These are phyloP conservation scores for Saccharomyces cerevisiae DNA, from an alignment of 805 yeast genomes.

Conservation along the genomic window DNA sequence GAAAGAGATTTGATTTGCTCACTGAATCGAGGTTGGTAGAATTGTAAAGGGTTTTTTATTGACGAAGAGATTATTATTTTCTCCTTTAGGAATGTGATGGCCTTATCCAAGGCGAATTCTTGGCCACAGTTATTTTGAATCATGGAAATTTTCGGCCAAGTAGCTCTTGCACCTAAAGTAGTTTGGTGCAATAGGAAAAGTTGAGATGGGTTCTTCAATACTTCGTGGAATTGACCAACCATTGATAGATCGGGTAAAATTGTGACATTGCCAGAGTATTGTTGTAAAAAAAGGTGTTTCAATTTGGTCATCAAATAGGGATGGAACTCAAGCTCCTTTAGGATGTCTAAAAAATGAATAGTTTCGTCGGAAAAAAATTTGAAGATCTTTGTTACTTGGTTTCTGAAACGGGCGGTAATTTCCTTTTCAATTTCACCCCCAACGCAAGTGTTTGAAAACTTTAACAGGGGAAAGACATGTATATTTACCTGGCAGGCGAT, in stretches of 20 bases:
- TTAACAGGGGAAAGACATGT: slow-evolving; percentile 84
- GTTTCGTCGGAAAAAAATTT: slow-evolving; percentile 60
- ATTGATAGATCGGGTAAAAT: slow-evolving; percentile 70
- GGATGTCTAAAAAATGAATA: slow-evolving; percentile 65
- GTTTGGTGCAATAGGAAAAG: slow-evolving; percentile 57
- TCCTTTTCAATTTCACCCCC: slow-evolving; percentile 65
- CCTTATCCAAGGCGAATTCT: slow-evolving; percentile 77
- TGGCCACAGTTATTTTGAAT: slow-evolving; percentile 84
- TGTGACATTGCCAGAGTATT: slow-evolving; percentile 89
- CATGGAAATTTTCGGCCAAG: slow-evolving; percentile 87
- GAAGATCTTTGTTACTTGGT: slow-evolving; percentile 44
- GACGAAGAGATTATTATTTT: slow-evolving; percentile 40
- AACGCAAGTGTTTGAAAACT: slow-evolving; percentile 54
- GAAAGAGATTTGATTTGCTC: neutral
- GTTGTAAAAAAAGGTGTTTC: slow-evolving; percentile 71
- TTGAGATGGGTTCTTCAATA: slow-evolving; percentile 76
- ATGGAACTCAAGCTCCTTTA: slow-evolving; percentile 68
- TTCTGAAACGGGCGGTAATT: slow-evolving; percentile 46
- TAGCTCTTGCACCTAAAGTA: slow-evolving; percentile 78
- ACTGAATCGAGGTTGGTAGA: slow-evolving; percentile 15
- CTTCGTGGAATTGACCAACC: slow-evolving; percentile 45
- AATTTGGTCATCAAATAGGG: slow-evolving; percentile 65
- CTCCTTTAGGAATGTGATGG: slow-evolving; percentile 61
- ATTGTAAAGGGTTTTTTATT: slow-evolving; percentile 26
- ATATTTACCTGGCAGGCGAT: slow-evolving; percentile 97